These are phyloP conservation scores for Helotiales sp. DNA, from an alignment of 2,329 filamentous ascomycete genomes.

Conservation along the genomic window DNA sequence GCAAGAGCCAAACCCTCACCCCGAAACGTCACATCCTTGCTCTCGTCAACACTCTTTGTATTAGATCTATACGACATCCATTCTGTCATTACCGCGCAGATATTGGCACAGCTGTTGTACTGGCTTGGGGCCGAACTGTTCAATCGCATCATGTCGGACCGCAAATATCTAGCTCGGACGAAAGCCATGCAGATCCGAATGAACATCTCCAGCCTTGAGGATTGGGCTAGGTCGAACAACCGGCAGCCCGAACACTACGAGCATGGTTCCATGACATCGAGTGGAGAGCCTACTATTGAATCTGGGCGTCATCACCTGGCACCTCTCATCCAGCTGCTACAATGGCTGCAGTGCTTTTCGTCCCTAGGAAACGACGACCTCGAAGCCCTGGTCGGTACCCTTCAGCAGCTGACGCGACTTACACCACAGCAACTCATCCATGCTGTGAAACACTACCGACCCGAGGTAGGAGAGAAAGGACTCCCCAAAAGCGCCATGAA, in stretches of 20 bases:
- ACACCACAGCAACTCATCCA: constrained; percentile 90
- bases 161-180: constrained; percentile 90
- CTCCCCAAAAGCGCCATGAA: constrained; percentile 87
- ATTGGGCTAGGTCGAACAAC: constrained; percentile 95
- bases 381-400: constrained; percentile 83
- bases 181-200: constrained; percentile 99
- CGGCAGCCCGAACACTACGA: constrained; percentile 95
- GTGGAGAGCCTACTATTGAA: constrained; percentile 86
- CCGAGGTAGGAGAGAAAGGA: constrained; percentile 93
- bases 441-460: constrained; percentile 88
- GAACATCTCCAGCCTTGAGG: constrained; percentile 94
- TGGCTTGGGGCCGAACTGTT: constrained; percentile 97
- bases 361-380: constrained; percentile 84
- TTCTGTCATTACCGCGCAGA: constrained; percentile 91
- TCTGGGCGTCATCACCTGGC: constrained; percentile 82
- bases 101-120: constrained; percentile 90
- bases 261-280: constrained; percentile 82
- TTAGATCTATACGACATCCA: constrained; percentile 99
- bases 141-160: constrained; percentile 96
- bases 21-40: constrained; percentile 90
- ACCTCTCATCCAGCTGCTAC: constrained; percentile 89
- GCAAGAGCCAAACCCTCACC: constrained; percentile 90
- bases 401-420: constrained; percentile 85
- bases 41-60: constrained; percentile 95
- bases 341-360: constrained; percentile 98